These are phyloP conservation scores for Pythium periplocum DNA, from an alignment of 352 stramenopile species.

Conservation along the genomic window DNA sequence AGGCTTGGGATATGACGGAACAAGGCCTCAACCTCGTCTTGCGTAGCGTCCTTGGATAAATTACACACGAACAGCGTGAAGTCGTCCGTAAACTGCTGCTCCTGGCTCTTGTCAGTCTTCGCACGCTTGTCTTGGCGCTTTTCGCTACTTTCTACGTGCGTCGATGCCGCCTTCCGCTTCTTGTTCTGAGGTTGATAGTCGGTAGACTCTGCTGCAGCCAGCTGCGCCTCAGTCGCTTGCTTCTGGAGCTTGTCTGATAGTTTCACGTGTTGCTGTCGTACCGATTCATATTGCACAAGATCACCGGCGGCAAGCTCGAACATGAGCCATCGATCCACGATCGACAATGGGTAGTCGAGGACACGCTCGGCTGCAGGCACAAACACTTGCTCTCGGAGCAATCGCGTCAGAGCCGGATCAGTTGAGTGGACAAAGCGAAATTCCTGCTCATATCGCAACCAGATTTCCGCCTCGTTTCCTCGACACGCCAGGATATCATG, in stretches of 20 bases:
- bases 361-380: conserved; percentile 11
- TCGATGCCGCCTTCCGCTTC: conserved; percentile 8
- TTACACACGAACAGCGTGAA: conserved; percentile 70
- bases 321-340: conserved; percentile 21
- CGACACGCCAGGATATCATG: conserved; percentile 19
- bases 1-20: conserved; percentile 43
- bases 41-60: conserved; percentile 46
- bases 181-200: conserved; percentile 6
- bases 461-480: conserved; percentile 26
- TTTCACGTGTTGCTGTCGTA: conserved; percentile 7
- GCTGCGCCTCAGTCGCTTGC: not conserved
- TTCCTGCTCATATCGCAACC: conserved; percentile 45
- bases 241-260: conserved; percentile 3
- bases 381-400: conserved; percentile 40
- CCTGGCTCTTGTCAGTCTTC: not conserved
- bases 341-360: conserved; percentile 14
- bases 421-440: conserved; percentile 12
- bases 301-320: conserved; percentile 17
- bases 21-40: conserved; percentile 44
- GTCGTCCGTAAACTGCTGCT: conserved; percentile 40
- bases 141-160: not conserved
- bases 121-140: conserved; percentile 5
- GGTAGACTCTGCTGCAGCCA: not conserved
- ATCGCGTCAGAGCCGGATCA: conserved; percentile 5
- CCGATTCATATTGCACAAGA: conserved; percentile 1